Evolutionary conservation across 2,329 filamentous ascomycete species (phyloP), one percentile per base, ranked within the genome.

Genomic region (Thielaviopsis punctulata): DNA sequence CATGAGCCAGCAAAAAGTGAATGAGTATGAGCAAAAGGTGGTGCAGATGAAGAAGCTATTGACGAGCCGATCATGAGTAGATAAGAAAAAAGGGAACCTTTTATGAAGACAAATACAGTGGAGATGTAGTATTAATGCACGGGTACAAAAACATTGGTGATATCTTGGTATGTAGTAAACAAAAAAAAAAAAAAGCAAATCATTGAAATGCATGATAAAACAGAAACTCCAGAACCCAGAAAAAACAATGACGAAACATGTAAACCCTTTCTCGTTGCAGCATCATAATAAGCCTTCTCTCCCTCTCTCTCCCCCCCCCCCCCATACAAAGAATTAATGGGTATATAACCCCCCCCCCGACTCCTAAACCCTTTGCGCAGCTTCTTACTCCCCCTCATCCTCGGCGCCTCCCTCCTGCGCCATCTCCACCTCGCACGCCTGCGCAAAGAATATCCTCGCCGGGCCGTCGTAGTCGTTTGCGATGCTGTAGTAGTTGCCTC

Each of bases 401-500:
- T 72, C 60, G 60, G 79, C 85, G 65, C 82, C 44, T 36, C 61
- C 60, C n/a, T 57, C 59, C 9, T 55, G 57, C 36, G 58, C 51
- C 8, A 59, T 57, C 9, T 66, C 62, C 10, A 73, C 60, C 61
- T 80, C 86, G 65, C 83, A 90, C 6, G 83, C 90, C 65, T 98
- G 92, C 1, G 88, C 81, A 65, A 96, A 98, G 70, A 96, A 96
- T 48, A 96, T 74, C 39, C 84, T 79, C 4, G 86, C 85, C 4
- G 80, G 75, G 56, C 73, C 71, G 57, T 82, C 74, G 60, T 80
- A 80, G 53, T 86, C 80, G 65, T 96, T 98, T 52, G 75, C 73
- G 60, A 98, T 95, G 62, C 83, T 85, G 67, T 98, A 98, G 60
- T 87, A 84, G 63, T 96, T 96, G 49, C 90, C 90, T 79, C 90